Evolutionary conservation across 2,329 filamentous ascomycete species (phyloP), one percentile per base, ranked within the genome.

Genomic region (Magnaporthiopsis rhizophila): DNA sequence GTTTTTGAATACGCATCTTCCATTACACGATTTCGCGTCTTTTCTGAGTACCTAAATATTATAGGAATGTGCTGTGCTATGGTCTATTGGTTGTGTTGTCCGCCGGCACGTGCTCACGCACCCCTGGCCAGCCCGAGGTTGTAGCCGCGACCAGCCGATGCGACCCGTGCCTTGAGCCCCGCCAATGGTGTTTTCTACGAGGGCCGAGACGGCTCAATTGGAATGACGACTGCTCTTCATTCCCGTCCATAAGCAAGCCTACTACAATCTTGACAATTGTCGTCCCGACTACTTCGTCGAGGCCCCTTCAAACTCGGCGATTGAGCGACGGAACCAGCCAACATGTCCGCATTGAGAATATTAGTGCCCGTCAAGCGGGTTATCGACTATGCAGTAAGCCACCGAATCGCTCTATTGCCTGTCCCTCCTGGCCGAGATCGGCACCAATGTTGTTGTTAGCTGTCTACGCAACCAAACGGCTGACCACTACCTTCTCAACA

Each of bases 321-420:
- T 60, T 68, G 73, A 65, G 72, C 71, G 65, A 65, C 60, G 65
- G 69, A 66, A 70, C 63, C 69, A 69, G 72, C 69, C 69, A 86
- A 68, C 68, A 87, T 88, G 85, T 86, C 85, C 71, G 81, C 84
- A 64, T 78, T 92, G 71, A 82, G 89, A 75, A 92, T 93, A 76
- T 83, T 93, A 67, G 89, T 93, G 3, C 90, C 90, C 76, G 81
- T 93, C 61, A 93, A 93, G 81, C 81, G 90, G 86, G 90, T 93
- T 62, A 92, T 93, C 80, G 90, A 93, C 83, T 92, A 91, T 84
- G 89, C 90, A 71, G 89, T 92, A 79, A 74, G 86, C 79, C 65
- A 56, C 26, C 38, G n/a, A 12, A 26, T 56, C 36, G 36, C 36
- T 2, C 36, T 6, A 13, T 18, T 13, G 13, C 36, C 15, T 7